Evolutionary conservation across 139 green algal genomes (phyloP).

Genomic region (Pedinophyceae sp.): DNA sequence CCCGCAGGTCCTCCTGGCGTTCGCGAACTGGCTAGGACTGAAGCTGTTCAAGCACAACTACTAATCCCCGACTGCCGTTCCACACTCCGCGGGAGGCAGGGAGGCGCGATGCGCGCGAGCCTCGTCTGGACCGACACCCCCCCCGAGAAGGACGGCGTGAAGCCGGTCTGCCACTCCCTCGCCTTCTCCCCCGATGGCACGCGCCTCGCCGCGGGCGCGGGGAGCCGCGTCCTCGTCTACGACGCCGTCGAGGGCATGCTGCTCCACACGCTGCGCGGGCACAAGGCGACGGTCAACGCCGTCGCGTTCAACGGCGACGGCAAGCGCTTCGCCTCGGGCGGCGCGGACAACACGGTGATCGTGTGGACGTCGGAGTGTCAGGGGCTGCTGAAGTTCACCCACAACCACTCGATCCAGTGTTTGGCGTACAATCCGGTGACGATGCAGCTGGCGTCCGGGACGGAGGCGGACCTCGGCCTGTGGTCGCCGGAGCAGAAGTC

Average conservation of each 20-base stretch:
- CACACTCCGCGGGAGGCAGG: no score
- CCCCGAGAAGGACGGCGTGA: conserved; percentile 54
- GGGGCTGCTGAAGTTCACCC: conserved; percentile 66
- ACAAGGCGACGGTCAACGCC: conserved; percentile 63
- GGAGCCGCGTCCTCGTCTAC: conserved; percentile 55
- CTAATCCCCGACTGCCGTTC: no score
- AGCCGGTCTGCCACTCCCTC: conserved; percentile 56
- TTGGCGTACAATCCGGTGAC: conserved; percentile 67
- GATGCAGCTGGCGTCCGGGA: conserved; percentile 61
- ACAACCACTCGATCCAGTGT: conserved; percentile 58
- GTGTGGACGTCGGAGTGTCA: conserved; percentile 69
- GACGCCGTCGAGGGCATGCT: conserved; percentile 52
- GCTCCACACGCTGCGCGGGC: conserved; percentile 51
- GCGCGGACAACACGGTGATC: conserved; percentile 71
- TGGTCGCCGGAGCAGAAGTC: conserved; percentile 71
- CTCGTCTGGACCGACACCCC: conserved; percentile 1
- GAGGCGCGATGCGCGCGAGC: neutral
- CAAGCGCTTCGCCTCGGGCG: conserved; percentile 64
- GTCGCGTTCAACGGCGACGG: conserved; percentile 58
- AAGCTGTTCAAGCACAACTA: no score
- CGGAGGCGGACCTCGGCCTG: conserved; percentile 54
- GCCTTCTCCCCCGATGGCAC: conserved; percentile 59
- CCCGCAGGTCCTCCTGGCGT: no score
- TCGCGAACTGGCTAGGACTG: no score
- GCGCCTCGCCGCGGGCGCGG: conserved; percentile 51